These are phyloP conservation scores for Blastobotrys serpentis DNA, from an alignment of 1,139 yeast genomes.

Conservation along the genomic window DNA sequence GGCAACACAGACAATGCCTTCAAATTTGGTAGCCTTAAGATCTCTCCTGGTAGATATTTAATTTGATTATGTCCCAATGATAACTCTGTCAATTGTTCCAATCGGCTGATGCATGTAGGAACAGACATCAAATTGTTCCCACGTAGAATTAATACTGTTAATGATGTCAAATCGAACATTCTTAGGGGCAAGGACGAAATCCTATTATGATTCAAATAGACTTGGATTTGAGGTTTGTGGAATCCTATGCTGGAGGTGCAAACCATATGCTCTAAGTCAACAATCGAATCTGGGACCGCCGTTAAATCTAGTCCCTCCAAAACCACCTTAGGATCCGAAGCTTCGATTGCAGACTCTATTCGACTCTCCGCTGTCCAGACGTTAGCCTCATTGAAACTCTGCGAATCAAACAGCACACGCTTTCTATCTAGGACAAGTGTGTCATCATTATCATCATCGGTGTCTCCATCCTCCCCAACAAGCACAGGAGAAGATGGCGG, in stretches of 20 bases:
- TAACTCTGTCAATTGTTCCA: slow-evolving; percentile 48
- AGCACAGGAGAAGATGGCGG: slow-evolving; percentile 10
- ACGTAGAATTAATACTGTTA: slow-evolving; percentile 56
- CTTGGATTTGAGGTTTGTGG: slow-evolving; percentile 39
- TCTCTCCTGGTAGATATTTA: slow-evolving; percentile 54
- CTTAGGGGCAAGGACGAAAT: slow-evolving; percentile 51
- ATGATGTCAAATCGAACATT: slow-evolving; percentile 49
- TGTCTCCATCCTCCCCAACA: neutral
- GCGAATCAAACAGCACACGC: slow-evolving; percentile 6
- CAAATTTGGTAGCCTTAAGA: slow-evolving; percentile 47
- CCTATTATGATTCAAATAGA: slow-evolving; percentile 53
- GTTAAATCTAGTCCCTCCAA: slow-evolving; percentile 47
- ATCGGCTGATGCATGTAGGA: slow-evolving; percentile 52
- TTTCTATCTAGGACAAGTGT: neutral
- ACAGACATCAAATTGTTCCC: slow-evolving; percentile 50
- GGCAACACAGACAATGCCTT: slow-evolving; percentile 51
- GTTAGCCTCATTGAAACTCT: slow-evolving; percentile 1
- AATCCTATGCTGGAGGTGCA: slow-evolving; percentile 16
- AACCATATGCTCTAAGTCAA: slow-evolving; percentile 53
- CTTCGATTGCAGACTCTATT: slow-evolving; percentile 37
- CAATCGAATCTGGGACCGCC: slow-evolving; percentile 54
- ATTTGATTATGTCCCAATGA: slow-evolving; percentile 54
- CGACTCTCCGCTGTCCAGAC: neutral
- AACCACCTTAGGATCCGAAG: slow-evolving; percentile 40
- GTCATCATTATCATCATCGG: slow-evolving; percentile 5